Evolutionary conservation across 176 grass and related monocot genomes (phyloP).

Genomic region (Aegilops umbellulata): DNA sequence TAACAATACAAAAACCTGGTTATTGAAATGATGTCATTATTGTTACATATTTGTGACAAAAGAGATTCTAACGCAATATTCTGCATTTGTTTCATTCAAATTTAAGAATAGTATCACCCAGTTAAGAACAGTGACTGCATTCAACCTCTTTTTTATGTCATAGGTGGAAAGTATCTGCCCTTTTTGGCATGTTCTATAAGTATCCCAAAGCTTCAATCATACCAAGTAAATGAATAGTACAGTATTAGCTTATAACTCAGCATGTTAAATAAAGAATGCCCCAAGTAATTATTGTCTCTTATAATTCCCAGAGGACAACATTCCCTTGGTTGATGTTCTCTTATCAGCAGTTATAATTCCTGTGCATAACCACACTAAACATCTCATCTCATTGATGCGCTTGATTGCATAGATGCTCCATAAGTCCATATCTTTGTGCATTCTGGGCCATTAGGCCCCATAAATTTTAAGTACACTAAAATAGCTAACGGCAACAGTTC

Average conservation of each 20-base stretch:
- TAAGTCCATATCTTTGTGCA: background rate
- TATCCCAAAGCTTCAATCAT: background rate
- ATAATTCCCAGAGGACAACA: background rate
- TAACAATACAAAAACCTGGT: conserved; percentile 74
- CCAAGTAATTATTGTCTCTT: background rate
- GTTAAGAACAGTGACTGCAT: background rate
- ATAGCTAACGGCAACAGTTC: conserved; percentile 3
- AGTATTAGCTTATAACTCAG: background rate
- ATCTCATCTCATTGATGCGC: background rate
- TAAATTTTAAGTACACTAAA: background rate
- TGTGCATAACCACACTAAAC: conserved; percentile 8
- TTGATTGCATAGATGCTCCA: background rate
- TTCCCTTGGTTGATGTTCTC: background rate
- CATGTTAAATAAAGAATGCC: background rate
- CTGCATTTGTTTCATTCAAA: background rate
- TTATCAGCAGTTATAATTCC: background rate
- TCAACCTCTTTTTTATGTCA: background rate
- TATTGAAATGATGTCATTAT: background rate
- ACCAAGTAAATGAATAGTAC: background rate
- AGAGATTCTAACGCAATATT: background rate
- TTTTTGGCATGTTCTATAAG: background rate
- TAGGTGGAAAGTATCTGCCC: background rate
- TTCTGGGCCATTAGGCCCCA: background rate
- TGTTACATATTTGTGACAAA: conserved; percentile 16
- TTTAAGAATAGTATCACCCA: background rate